Evolutionary conservation across 495 filamentous ascomycete species (phyloP).

Genomic region (Parmelia sp.): DNA sequence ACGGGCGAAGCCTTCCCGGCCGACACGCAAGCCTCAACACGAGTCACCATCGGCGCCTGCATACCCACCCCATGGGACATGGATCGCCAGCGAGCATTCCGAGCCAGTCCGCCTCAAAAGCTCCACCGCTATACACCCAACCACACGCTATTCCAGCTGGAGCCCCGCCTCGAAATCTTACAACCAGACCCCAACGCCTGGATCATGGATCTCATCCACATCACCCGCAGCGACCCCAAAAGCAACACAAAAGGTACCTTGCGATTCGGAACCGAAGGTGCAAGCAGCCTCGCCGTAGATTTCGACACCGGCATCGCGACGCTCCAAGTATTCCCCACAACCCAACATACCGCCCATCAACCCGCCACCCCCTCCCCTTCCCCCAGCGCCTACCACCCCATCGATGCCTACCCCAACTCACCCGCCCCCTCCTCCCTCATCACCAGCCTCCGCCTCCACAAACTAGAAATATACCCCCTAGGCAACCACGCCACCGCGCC

Average conservation of each 20-base stretch:
- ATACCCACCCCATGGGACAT: not conserved
- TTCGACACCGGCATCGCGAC: not conserved
- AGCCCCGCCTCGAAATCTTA: not conserved
- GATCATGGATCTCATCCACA: not conserved
- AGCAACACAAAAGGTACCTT: not conserved
- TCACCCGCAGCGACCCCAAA: not conserved
- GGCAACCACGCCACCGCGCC: not conserved
- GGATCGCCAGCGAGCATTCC: not conserved
- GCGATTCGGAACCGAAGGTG: not conserved
- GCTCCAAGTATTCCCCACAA: not conserved
- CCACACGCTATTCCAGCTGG: slow-evolving; percentile 1
- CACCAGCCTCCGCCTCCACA: not conserved
- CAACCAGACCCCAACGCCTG: not conserved
- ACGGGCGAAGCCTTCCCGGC: not conserved
- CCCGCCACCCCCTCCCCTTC: not conserved
- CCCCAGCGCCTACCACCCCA: not conserved
- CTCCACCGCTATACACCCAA: not conserved
- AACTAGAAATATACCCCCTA: not conserved
- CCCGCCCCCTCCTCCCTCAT: no score
- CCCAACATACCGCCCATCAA: no score
- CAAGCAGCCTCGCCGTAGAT: not conserved
- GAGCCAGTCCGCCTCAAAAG: slow-evolving; percentile 2
- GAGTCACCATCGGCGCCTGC: not conserved
- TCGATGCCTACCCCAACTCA: not conserved
- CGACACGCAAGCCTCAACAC: not conserved